Evolutionary conservation across 768 basidiomycete genomes (phyloP), one percentile per base, ranked within the genome.

Genomic region (Tephrocybe sp.): DNA sequence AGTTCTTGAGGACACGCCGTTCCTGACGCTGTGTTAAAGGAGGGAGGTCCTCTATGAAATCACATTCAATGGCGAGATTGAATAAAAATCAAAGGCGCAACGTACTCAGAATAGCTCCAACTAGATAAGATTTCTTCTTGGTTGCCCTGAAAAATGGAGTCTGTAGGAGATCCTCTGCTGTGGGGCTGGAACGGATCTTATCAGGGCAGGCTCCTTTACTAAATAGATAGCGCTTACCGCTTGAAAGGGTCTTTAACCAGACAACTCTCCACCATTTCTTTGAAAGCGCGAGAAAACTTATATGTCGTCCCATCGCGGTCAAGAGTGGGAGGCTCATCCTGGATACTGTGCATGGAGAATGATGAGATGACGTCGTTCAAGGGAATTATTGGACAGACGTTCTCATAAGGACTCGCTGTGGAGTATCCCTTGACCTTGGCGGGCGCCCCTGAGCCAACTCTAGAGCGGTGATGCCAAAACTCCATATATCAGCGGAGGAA

Each of bases 401-500:
- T 64, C 85, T 84, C 37, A 91, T 69, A 16, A 97, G 74, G 6
- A 93, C 87, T 44, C 75, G 73, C 46, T 87, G 81, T 1, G 92
- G 80, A 7, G 85, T 75, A 59, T 89, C 86, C 54, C 86, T 78
- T 13, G 87, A 88, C 50, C 84, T 74, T n/a, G 95, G 95, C 1
- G 93, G 90, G 5, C 86, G 82, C 0, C 95, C 95, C 60, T 91
- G 86, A 0, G 90, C 78, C 26, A 98, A 75, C 64, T 97, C 95
- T 38, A 97, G 70, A 13, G 93, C 88, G n/a, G 93, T 96, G 51
- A 98, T 94, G 11, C 92, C 95, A 64, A 97, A 89, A 50, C 90
- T 93, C 93, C 94, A 98, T 50, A 98, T 94, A 62, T 98, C 95
- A 16, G 92, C 92, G 55, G 85, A 80, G 11, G 84, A 78, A 62